Percentiles rank a stretch among this genome's conserved stretches.
These are phyloP conservation scores for Uromyces viciae-fabae DNA, from an alignment of 1,284 basidiomycete species.

Conservation along the genomic window DNA sequence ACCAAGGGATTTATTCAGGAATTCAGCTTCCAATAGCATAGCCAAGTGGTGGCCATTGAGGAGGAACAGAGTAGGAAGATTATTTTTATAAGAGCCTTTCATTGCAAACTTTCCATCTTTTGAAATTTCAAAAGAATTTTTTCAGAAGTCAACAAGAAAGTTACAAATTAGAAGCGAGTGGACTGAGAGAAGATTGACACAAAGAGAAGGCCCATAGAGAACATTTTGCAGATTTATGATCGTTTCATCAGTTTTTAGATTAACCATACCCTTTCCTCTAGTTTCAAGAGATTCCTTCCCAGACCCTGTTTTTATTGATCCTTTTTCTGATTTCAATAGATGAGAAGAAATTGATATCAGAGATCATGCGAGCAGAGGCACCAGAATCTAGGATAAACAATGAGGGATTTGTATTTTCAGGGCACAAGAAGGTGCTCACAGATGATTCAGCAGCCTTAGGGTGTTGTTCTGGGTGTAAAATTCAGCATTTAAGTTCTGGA, in stretches of 20 bases:
- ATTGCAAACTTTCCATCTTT: background rate
- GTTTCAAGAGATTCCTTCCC: background rate
- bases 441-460: background rate
- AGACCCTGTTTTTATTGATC: background rate
- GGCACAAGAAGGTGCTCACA: background rate
- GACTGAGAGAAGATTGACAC: slow-evolving; percentile 9
- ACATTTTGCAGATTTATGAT: background rate
- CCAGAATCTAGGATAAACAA: background rate
- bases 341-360: background rate
- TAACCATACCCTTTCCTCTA: background rate
- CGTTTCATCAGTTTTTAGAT: background rate
- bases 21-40: background rate
- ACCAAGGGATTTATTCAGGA: background rate
- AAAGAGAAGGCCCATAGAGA: too few species aligned
- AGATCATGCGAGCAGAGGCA: background rate
- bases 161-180: background rate
- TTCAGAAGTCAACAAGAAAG: background rate
- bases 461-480: background rate
- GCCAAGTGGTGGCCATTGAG: background rate
- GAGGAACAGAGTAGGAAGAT: background rate
- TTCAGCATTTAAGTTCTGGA: background rate
- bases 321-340: background rate
- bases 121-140: background rate
- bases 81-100: background rate
- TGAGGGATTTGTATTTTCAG: background rate